A percentile compares a stretch with the other conserved stretches of the same genome.
Conservation (phyloP, 768 basidiomycete genomes). For the Tylopilus plumbeoviolaceoides region DNA sequence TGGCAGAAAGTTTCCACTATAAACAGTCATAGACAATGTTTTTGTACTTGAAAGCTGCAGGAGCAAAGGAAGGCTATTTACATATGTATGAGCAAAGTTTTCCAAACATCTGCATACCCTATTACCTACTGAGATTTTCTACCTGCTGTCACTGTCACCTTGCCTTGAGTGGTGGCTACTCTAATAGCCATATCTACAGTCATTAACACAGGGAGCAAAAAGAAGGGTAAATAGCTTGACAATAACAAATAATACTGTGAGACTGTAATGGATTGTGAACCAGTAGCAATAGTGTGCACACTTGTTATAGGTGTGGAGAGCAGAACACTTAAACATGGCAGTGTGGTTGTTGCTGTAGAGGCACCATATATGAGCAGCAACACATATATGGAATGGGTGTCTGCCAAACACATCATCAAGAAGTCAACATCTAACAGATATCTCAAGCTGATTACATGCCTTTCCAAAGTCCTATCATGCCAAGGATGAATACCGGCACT, state of each 20-base stretch:
- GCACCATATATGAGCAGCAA: conserved; percentile 72
- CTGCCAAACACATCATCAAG: conserved; percentile 28
- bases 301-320: conserved; percentile 48
- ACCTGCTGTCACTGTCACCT: conserved; percentile 11
- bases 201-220: conserved; percentile 67
- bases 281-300: conserved; percentile 26
- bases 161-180: conserved; percentile 29
- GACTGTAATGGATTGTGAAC: conserved; percentile 39
- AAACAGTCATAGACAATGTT: too few species aligned
- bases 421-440: not conserved
- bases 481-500: conserved; percentile 74
- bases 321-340: conserved; percentile 64
- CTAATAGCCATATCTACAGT: conserved; percentile 64
- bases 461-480: conserved; percentile 54
- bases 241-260: conserved; percentile 57
- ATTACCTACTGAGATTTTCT: conserved; percentile 17
- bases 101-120: too few species aligned
- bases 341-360: conserved; percentile 72
- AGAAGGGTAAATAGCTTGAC: conserved; percentile 72
- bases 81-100: too few species aligned
- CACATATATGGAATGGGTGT: conserved; percentile 49
- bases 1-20: too few species aligned
- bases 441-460: conserved; percentile 31
- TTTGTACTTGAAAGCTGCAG: too few species aligned
- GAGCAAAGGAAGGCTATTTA: too few species aligned